Percentiles rank a stretch among this genome's conserved stretches.
Conservation (phyloP, 306 rosid genomes). For the Herpetospermum pedunculosum region DNA sequence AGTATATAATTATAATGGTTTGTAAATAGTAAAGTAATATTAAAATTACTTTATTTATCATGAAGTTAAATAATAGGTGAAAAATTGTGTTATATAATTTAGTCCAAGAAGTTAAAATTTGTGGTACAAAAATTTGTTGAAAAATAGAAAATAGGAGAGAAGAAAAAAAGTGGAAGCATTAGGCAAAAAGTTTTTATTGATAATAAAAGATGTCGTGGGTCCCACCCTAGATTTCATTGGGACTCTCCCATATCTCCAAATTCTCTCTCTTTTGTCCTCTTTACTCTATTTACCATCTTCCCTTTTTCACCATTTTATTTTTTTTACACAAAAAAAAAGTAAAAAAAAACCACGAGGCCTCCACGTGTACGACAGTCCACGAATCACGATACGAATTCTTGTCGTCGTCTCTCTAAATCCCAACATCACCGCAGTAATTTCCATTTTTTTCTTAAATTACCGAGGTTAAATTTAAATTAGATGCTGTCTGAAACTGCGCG, state of each 20-base stretch:
- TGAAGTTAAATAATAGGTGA: too few relatives aligned
- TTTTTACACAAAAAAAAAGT: not conserved
- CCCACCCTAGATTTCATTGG: slow-evolving; percentile 26
- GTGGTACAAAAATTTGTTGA: too few relatives aligned
- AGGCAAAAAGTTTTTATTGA: not conserved
- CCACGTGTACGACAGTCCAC: slow-evolving; percentile 30
- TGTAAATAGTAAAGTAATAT: too few relatives aligned
- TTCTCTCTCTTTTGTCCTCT: slow-evolving; percentile 21
- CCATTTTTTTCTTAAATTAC: not conserved
- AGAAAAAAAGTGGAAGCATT: slow-evolving; percentile 17
- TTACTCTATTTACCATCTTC: not conserved
- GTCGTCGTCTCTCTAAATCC: not conserved
- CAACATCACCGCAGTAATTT: not conserved
- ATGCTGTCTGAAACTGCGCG: not conserved
- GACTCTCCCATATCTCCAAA: slow-evolving; percentile 26
- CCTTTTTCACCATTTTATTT: not conserved
- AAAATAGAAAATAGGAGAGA: too few relatives aligned
- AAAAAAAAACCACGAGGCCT: slow-evolving; percentile 6
- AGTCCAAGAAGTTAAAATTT: too few relatives aligned
- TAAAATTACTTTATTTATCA: too few relatives aligned
- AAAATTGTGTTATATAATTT: too few relatives aligned
- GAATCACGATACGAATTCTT: slow-evolving; percentile 7
- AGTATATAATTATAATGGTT: too few relatives aligned
- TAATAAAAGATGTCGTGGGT: slow-evolving; percentile 14
- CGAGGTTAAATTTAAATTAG: not conserved